Evolutionary conservation across 768 basidiomycete species (phyloP).

Genomic region (Pisolithus orientalis): DNA sequence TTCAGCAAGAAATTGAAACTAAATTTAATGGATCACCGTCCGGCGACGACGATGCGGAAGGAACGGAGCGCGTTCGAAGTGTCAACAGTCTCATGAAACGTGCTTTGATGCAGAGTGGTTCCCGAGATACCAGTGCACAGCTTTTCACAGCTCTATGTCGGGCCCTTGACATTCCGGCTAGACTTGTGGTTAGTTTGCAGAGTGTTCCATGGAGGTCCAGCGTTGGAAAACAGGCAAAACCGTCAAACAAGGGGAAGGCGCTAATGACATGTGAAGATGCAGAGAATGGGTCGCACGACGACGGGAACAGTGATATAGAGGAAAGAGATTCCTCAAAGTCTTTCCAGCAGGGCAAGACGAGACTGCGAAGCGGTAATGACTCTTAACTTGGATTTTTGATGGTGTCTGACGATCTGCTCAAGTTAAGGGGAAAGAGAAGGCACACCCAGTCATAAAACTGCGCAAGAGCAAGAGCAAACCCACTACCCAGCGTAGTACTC

Average conservation of each 20-base stretch:
- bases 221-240: constrained; percentile 43
- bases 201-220: constrained; percentile 84
- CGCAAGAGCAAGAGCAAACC: constrained; percentile 51
- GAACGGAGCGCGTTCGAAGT: constrained; percentile 65
- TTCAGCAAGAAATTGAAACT: constrained; percentile 37
- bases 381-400: not conserved
- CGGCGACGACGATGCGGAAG: constrained; percentile 36
- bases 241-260: constrained; percentile 33
- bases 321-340: constrained; percentile 27
- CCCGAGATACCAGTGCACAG: constrained; percentile 81
- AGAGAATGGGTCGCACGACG: constrained; percentile 21
- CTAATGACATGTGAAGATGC: constrained; percentile 14
- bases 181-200: constrained; percentile 87
- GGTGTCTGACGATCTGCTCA: constrained; percentile 11
- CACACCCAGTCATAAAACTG: constrained; percentile 49
- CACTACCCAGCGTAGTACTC: constrained; percentile 32
- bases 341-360: constrained; percentile 29
- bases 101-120: constrained; percentile 71
- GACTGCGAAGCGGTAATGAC: constrained; percentile 11
- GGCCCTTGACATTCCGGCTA: constrained; percentile 76
- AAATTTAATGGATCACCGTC: constrained; percentile 28
- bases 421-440: constrained; percentile 55
- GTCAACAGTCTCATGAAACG: constrained; percentile 93
- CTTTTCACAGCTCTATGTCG: constrained; percentile 89
- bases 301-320: constrained; percentile 34